Evolutionary conservation across 2,329 filamentous ascomycete genomes (phyloP), one percentile per base, ranked within the genome.

Genomic region (Pseudogymnoascus sp.): DNA sequence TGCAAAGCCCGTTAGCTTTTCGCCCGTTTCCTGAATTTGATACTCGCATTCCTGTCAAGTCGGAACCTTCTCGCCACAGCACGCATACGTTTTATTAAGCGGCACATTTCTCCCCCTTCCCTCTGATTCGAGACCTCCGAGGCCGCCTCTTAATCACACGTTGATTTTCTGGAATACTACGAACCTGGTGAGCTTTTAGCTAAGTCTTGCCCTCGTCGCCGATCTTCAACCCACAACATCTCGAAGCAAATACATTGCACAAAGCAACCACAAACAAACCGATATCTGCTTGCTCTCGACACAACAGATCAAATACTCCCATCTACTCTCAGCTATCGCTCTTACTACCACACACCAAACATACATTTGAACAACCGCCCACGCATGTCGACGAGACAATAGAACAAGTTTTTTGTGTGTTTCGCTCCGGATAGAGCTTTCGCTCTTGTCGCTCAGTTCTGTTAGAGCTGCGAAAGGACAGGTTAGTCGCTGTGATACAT

Each of bases 381-480:
- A 59, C 59, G 64, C 62, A 64, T 65, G 62, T 37, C 64, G 62
- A 64, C 59, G 21, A 62, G 33, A 42, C 59, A 62, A 44, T 64
- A 62, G 44, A 62, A 6, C 37, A 37, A 19, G 35, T 42, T 35
- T 62, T 60, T 62, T 53, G 47, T 62, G 62, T 59, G 31, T 64
- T 63, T 37, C 59, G 47, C 59, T 64, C 44, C 50, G 33, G 29
- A 61, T 40, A 61, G 62, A 56, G 61, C 63, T 68, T 67, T 24
- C 63, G 62, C 37, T 68, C 62, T 35, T 66, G 61, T 47, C 44
- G 66, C 68, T 68, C 69, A 66, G 26, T 47, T 31, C 31, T 38
- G 37, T 42, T 35, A 63, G 64, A 64, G 64, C 19, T 42, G 37
- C 31, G 64, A 65, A 65, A 65, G 64, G 62, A 65, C 38, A 53